Evolutionary conservation across 1,139 yeast genomes (phyloP), one percentile per base, ranked within the genome.

Genomic region (Candida sp.): DNA sequence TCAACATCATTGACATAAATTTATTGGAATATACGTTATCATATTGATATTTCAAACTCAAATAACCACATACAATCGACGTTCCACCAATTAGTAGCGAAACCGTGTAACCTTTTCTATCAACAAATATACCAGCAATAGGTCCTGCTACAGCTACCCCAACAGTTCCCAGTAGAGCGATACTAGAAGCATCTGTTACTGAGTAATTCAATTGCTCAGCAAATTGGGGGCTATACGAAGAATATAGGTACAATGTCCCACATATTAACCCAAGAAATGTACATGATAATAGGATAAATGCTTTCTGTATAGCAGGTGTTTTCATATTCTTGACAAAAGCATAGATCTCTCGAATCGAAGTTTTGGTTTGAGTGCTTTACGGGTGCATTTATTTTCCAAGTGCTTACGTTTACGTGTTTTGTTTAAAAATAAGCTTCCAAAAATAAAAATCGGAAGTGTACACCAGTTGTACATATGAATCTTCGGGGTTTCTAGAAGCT

Each of bases 141-240:
- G 84, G 82, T 0, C 85, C 85, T 1, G 77, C 63, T 5, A 78
- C 36, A 5, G 85, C 81, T 45, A 79, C 75, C 1, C 87, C 85
- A 34, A 82, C 59, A 32, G 81, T 78, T 4, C 87, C 88, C 27
- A 75, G 62, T 52, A 81, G 68, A 3, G 86, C 87, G 4, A 82
- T 75, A 22, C 71, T 60, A 29, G 83, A 77, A 9, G 82, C 67
- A 45, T 79, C 75, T 0, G 84, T 73, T 9, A 82, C 87, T 4
- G 74, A 58, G 48, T 82, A 73, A 19, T 64, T 62, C 39, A 82
- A 68, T 41, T 68, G 69, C 22, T 65, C 63, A 3, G 87, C 84
- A 49, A 81, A 65, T 54, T 82, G 87, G 4, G 88, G 87, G 38
- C 84, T 81, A 54, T 79, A 82, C 5, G 84, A 79, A 3, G 82